phyloP scores from a whole-genome alignment of 495 filamentous ascomycete species.

The Penicillium riverlandense region DNA sequence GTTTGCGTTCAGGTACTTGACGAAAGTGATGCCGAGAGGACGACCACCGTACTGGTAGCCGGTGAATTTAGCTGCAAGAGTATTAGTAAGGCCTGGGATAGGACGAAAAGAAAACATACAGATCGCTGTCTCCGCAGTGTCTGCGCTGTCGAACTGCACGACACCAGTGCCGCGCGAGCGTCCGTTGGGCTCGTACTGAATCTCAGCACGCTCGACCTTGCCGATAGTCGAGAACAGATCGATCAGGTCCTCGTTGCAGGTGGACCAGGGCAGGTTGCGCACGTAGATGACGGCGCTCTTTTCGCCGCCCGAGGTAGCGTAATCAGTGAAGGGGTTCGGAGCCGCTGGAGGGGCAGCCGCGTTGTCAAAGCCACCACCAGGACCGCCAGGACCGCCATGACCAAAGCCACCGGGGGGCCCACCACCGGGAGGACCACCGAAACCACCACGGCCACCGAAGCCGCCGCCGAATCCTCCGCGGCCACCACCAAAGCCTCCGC shows the following conservation, averaged over 20 bases:
- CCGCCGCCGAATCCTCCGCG: conserved; percentile 42
- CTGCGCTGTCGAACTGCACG: conserved; percentile 77
- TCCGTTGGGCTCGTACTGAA: conserved; percentile 95
- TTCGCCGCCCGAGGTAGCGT: conserved; percentile 81
- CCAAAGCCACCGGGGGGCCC: conserved; percentile 41
- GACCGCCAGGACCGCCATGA: conserved; percentile 38
- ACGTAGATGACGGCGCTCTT: conserved; percentile 83
- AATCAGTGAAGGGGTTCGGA: conserved; percentile 96
- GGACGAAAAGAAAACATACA: conserved; percentile 34
- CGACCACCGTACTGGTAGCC: conserved; percentile 96
- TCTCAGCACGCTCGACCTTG: conserved; percentile 95
- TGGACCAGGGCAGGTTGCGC: conserved; percentile 97
- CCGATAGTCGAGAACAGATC: conserved; percentile 97
- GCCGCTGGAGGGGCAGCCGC: conserved; percentile 39
- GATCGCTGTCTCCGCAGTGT: conserved; percentile 89
- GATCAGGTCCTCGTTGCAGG: conserved; percentile 92
- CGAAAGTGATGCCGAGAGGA: conserved; percentile 84
- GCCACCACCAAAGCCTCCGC: conserved; percentile 41
- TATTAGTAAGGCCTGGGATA: conserved; percentile 6
- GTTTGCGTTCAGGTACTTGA: conserved; percentile 72
- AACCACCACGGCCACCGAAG: conserved; percentile 45
- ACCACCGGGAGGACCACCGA: conserved; percentile 42
- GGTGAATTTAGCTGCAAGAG: conserved; percentile 72
- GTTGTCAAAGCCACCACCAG: conserved; percentile 40
- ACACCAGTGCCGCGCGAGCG: conserved; percentile 93